Evolutionary conservation across 257 asterid species (phyloP).

Genomic region (Eustoma russellianum): DNA sequence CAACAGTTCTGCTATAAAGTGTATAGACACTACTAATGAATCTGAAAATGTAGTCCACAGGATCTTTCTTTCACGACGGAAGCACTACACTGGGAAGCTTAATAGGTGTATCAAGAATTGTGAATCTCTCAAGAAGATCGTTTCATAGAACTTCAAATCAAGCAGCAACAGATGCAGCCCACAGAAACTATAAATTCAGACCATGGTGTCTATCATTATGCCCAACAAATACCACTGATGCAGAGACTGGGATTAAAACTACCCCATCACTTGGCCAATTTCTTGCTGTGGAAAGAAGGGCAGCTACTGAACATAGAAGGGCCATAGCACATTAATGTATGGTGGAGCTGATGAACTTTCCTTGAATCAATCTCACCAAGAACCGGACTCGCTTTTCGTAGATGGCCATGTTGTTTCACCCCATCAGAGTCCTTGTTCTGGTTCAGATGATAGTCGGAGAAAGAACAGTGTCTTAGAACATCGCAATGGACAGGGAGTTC

Average conservation of each 20-base stretch:
- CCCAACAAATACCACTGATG: constrained; percentile 36
- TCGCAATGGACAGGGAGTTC: constrained; percentile 19
- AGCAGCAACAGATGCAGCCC: constrained; percentile 10
- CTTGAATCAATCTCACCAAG: constrained; percentile 8
- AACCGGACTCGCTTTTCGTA: constrained; percentile 24
- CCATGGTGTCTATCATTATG: constrained; percentile 39
- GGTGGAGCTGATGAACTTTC: constrained; percentile 23
- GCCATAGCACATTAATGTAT: constrained; percentile 19
- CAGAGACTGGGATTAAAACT: constrained; percentile 18
- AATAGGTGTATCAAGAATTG: constrained; percentile 30
- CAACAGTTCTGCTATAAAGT: neutral
- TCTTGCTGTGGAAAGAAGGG: constrained; percentile 44
- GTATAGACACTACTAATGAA: neutral
- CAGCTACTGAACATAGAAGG: constrained; percentile 29
- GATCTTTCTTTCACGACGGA: constrained; percentile 39
- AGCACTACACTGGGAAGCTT: constrained; percentile 45
- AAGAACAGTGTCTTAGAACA: constrained; percentile 12
- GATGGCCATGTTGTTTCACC: constrained; percentile 40
- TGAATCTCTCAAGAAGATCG: constrained; percentile 40
- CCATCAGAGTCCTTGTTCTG: constrained; percentile 17
- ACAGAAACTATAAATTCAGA: constrained; percentile 20
- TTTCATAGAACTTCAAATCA: constrained; percentile 20
- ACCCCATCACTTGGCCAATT: constrained; percentile 42
- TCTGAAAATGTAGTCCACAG: constrained; percentile 26
- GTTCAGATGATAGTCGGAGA: constrained; percentile 17